phyloP scores from a whole-genome alignment of 1,284 basidiomycete genomes.

The Marasmius fiardii region DNA sequence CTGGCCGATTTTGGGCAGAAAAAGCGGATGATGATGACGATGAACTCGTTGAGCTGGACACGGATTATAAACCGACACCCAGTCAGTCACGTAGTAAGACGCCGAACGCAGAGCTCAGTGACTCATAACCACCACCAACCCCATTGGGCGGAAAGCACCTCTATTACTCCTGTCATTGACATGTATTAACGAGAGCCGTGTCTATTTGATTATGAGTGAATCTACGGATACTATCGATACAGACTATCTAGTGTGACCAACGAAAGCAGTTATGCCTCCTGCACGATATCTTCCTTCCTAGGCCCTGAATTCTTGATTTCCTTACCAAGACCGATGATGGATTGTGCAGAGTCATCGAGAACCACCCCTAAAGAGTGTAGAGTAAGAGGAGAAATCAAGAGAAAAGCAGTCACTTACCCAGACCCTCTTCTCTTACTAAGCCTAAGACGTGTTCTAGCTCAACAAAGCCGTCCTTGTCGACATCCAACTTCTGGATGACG shows the following conservation, averaged over 20 bases:
- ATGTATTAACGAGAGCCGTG: background rate
- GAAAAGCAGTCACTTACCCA: slow-evolving; percentile 45
- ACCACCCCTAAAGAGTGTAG: slow-evolving; percentile 50
- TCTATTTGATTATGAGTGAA: background rate
- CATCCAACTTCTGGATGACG: slow-evolving; percentile 92
- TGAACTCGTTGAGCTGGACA: slow-evolving; percentile 3
- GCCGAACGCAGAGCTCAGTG: slow-evolving; percentile 25
- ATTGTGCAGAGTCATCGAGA: slow-evolving; percentile 71
- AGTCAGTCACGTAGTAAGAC: slow-evolving; percentile 31
- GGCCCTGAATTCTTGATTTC: slow-evolving; percentile 77
- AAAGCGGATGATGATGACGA: slow-evolving; percentile 50
- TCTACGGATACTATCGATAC: background rate
- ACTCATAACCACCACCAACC: slow-evolving; percentile 15
- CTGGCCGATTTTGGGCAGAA: slow-evolving; percentile 79
- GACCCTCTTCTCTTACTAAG: slow-evolving; percentile 74
- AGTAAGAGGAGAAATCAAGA: slow-evolving; percentile 3
- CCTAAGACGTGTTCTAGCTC: slow-evolving; percentile 83
- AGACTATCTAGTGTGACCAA: background rate
- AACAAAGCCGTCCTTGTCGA: slow-evolving; percentile 94
- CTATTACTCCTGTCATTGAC: background rate
- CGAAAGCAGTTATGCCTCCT: slow-evolving; percentile 37
- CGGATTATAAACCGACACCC: slow-evolving; percentile 8
- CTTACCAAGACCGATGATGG: slow-evolving; percentile 68
- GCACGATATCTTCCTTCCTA: slow-evolving; percentile 84
- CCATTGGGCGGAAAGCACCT: background rate